Percentiles rank a stretch among this genome's conserved stretches.
These are phyloP conservation scores for Fusarium tanahbumbuense DNA, from an alignment of 2,329 filamentous ascomycete species.

Conservation along the genomic window DNA sequence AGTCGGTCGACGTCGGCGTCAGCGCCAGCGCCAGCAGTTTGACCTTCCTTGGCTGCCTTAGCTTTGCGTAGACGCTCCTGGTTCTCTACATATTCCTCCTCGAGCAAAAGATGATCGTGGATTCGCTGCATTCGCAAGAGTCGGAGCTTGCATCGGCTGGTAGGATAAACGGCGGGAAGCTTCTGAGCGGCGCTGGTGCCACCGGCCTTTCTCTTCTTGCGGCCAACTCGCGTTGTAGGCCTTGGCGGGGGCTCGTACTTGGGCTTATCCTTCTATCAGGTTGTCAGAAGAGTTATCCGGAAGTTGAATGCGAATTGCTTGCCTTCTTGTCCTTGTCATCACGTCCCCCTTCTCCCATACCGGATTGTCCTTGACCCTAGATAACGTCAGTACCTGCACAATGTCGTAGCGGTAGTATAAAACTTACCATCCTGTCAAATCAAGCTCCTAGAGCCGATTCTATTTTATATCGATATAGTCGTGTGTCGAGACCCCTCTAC, in stretches of 20 bases:
- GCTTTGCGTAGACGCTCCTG: slow-evolving; percentile 95
- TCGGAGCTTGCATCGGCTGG: slow-evolving; percentile 95
- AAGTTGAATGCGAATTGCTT: slow-evolving; percentile 37
- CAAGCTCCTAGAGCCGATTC: slow-evolving; percentile 47
- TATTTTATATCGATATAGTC: slow-evolving; percentile 16
- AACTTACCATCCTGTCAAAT: slow-evolving; percentile 53
- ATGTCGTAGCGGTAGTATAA: not conserved
- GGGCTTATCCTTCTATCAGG: slow-evolving; percentile 92
- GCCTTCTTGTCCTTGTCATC: slow-evolving; percentile 97
- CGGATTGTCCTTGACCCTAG: slow-evolving; percentile 87
- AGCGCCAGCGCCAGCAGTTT: slow-evolving; percentile 74
- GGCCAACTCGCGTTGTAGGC: slow-evolving; percentile 94
- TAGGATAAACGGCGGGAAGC: slow-evolving; percentile 92
- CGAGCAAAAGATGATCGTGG: slow-evolving; percentile 94
- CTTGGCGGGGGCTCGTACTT: slow-evolving; percentile 99
- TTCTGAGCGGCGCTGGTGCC: slow-evolving; percentile 96
- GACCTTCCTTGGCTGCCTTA: slow-evolving; percentile 80
- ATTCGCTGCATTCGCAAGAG: slow-evolving; percentile 98
- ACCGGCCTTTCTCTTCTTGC: slow-evolving; percentile 97
- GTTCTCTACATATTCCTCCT: slow-evolving; percentile 99
- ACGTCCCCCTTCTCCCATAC: slow-evolving; percentile 84
- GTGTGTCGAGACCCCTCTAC: slow-evolving; percentile 10
- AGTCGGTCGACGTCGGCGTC: slow-evolving; percentile 84
- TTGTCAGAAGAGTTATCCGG: slow-evolving; percentile 31
- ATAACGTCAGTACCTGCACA: slow-evolving; percentile 36